Base-by-base conservation (phyloP, 305 asterid species). In the Fraxinus ornus region DNA sequence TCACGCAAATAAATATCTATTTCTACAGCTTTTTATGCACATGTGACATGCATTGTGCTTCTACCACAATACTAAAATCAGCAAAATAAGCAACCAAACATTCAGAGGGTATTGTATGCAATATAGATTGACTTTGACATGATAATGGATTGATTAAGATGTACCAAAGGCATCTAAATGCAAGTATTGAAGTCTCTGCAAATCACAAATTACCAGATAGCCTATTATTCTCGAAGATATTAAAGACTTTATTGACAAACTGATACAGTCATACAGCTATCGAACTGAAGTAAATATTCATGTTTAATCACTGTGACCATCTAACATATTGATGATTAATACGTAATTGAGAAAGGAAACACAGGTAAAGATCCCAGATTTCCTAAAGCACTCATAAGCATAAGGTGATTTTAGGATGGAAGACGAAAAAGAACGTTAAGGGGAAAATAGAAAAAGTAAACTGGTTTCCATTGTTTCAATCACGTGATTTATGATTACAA, bases 21-120 rank as follows among this genome's bases (percentile, higher is more conserved):
- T 44, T 76, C 32, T 57, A 36, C 81, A 30, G 33, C 80, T 39
- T 76, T 60, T 30, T 26, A 70, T 36, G 71, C 70, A 41, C 52
- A n/a, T 49, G 2, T 37, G 71, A 55, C 71, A 33, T 55, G 74
- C 19, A 24, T n/a, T 36, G 49, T 26, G 33, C 78, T 41, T 22
- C 62, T 32, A 47, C 55, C 17, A 39, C 68, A 79, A 17, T 15
- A 33, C 74, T 71, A 39, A 72, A 33, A 71, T 33, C 74, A 70
- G 77, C 78, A 81, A 37, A 9, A 76, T 80, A 19, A 57, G 84
- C 21, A 19, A 21, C 44, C 55, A 62, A 35, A 57, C 49, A 33
- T 33, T 33, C 36, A 33, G 36, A 33, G 36, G 36, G 36, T 33
- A 33, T 33, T 33, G 36, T 33, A 33, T 33, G 36, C 36, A 33